Evolutionary conservation across 139 green algal species (phyloP).

Genomic region (Chlamydomonas sphaeroides): DNA sequence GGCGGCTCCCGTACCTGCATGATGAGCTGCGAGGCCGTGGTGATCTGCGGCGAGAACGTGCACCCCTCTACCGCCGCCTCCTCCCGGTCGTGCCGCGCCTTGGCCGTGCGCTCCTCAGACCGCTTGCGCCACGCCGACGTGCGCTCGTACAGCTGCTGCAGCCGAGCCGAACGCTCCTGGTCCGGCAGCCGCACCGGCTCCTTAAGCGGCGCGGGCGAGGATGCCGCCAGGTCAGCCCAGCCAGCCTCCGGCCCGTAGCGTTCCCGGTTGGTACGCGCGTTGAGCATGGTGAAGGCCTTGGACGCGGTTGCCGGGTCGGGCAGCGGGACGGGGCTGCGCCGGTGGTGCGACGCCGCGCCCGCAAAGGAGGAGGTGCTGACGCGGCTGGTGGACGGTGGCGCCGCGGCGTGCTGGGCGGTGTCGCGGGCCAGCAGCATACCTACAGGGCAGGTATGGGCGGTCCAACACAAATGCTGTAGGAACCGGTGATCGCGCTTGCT

Average conservation of each 20-base stretch:
- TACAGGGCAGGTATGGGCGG: too few relatives aligned
- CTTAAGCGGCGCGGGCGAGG: conserved; percentile 2
- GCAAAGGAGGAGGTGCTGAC: neutral
- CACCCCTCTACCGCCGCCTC: conserved; percentile 3
- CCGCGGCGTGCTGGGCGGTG: too few relatives aligned
- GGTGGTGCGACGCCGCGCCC: too few relatives aligned
- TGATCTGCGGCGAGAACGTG: conserved; percentile 36
- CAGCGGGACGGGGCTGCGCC: neutral
- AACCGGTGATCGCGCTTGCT: too few relatives aligned
- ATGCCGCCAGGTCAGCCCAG: neutral
- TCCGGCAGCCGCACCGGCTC: conserved; percentile 8
- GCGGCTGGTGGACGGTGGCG: too few relatives aligned
- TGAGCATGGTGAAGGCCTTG: conserved; percentile 23
- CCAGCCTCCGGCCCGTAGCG: neutral
- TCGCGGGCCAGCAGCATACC: too few relatives aligned
- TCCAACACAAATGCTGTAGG: too few relatives aligned
- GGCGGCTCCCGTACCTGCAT: too few relatives aligned
- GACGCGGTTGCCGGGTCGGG: neutral
- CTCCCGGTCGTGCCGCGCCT: neutral
- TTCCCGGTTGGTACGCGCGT: neutral
- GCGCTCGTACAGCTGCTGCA: conserved; percentile 36
- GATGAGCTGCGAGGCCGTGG: conserved; percentile 1
- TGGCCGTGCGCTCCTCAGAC: conserved; percentile 13
- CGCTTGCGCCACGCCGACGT: neutral
- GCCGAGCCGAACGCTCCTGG: neutral